Conservation (phyloP, 2,329 filamentous ascomycete genomes). For the Helminthosporium solani region DNA sequence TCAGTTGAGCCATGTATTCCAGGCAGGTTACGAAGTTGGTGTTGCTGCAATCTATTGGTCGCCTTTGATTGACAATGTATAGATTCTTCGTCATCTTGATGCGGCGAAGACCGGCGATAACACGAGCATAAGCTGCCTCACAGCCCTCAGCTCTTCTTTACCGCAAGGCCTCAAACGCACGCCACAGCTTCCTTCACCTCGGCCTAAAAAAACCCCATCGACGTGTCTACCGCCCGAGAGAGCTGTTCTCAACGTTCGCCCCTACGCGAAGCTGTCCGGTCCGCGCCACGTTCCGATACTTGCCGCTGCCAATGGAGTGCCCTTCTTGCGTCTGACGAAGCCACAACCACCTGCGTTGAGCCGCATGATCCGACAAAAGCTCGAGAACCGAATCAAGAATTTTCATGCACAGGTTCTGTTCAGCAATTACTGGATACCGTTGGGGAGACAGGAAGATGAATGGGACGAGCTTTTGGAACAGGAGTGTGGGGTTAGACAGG, state of each 20-base stretch:
- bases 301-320: conserved; percentile 56
- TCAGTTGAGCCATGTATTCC: conserved; percentile 62
- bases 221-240: conserved; percentile 38
- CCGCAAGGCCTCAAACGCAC: conserved; percentile 40
- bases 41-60: neutral
- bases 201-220: conserved; percentile 19
- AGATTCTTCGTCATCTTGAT: conserved; percentile 48
- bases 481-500: conserved; percentile 21
- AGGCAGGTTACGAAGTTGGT: conserved; percentile 65
- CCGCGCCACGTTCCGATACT: conserved; percentile 61
- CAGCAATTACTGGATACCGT: conserved; percentile 43
- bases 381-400: conserved; percentile 47
- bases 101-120: conserved; percentile 37
- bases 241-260: conserved; percentile 53
- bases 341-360: conserved; percentile 63
- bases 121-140: conserved; percentile 22
- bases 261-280: conserved; percentile 52
- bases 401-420: conserved; percentile 45
- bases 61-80: conserved; percentile 12
- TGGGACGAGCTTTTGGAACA: conserved; percentile 49
- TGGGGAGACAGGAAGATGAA: conserved; percentile 48
- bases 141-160: conserved; percentile 40
- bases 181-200: conserved; percentile 8
- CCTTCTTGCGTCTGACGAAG: conserved; percentile 67
- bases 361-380: conserved; percentile 58